Percentiles rank a stretch among this genome's conserved stretches.
Conservation (phyloP, 2,329 filamentous ascomycete species). For the Blumeria hordei region DNA sequence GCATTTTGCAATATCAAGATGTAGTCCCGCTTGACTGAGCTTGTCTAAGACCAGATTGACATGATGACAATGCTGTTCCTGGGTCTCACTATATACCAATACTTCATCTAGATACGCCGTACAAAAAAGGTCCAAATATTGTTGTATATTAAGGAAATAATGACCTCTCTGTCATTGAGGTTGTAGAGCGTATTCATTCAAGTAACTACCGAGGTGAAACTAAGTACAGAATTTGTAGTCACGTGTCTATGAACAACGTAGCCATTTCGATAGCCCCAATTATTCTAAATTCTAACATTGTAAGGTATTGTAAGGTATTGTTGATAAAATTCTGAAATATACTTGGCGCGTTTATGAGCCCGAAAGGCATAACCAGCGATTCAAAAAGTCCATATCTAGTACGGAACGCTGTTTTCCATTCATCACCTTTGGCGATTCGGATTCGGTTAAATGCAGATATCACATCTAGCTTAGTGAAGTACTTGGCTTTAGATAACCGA, state of each 20-base stretch:
- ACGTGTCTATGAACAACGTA: too few relatives aligned
- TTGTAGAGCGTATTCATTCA: too few relatives aligned
- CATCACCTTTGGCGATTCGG: not conserved
- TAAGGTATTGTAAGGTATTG: not conserved
- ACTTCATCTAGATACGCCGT: constrained; percentile 3
- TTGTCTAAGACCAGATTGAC: not conserved
- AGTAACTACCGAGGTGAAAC: too few relatives aligned
- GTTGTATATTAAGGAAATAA: not conserved
- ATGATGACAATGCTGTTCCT: not conserved
- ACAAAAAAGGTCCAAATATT: constrained; percentile 1
- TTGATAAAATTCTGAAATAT: constrained; percentile 2
- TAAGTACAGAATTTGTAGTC: too few relatives aligned
- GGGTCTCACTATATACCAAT: not conserved
- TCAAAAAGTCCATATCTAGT: not conserved
- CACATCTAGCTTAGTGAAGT: not conserved
- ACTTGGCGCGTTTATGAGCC: not conserved
- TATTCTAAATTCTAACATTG: too few relatives aligned
- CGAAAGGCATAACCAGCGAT: not conserved
- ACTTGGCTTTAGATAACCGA: not conserved
- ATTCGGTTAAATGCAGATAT: not conserved
- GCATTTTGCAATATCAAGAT: not conserved
- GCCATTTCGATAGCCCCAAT: too few relatives aligned
- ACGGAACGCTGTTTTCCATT: not conserved
- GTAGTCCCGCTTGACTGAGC: not conserved
- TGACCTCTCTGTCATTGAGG: too few relatives aligned